A percentile compares a stretch with the other conserved stretches of the same genome.
These are phyloP conservation scores for Sphaerulina vaccinii DNA, from an alignment of 2,329 filamentous ascomycete genomes.

Conservation along the genomic window DNA sequence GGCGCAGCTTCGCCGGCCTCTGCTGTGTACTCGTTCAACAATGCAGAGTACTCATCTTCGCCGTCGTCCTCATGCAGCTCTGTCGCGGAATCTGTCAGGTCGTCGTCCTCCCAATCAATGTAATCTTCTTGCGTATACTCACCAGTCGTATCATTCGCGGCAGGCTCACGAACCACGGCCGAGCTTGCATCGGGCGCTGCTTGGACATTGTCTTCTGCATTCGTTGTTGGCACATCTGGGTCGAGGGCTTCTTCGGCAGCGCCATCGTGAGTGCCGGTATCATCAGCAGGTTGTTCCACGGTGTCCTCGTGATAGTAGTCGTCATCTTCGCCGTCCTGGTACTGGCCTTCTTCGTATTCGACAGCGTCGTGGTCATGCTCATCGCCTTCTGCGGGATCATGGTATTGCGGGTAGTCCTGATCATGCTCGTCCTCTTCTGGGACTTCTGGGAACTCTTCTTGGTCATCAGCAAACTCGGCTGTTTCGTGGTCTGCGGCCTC, in stretches of 20 bases:
- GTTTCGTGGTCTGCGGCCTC: conserved; percentile 2
- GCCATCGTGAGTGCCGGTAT: conserved; percentile 10
- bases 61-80: conserved; percentile 23
- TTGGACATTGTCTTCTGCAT: conserved; percentile 8
- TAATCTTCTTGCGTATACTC: conserved; percentile 29
- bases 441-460: conserved; percentile 10
- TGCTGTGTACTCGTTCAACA: conserved; percentile 13
- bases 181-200: conserved; percentile 29
- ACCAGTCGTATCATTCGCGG: conserved; percentile 28
- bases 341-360: conserved; percentile 13
- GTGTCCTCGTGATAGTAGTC: conserved; percentile 7
- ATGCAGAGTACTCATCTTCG: conserved; percentile 24
- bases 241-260: conserved; percentile 6
- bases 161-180: conserved; percentile 26
- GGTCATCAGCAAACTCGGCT: conserved; percentile 12
- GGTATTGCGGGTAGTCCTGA: conserved; percentile 13
- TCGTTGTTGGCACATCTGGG: conserved; percentile 8
- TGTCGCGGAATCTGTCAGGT: conserved; percentile 28
- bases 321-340: conserved; percentile 16
- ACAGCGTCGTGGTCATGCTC: conserved; percentile 14
- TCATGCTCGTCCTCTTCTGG: conserved; percentile 11
- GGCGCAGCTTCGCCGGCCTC: conserved; percentile 8
- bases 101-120: conserved; percentile 29
- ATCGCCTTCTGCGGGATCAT: conserved; percentile 9
- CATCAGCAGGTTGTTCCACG: conserved; percentile 9